These are phyloP conservation scores for Cercospora citrullina DNA, from an alignment of 2,329 filamentous ascomycete species.

Conservation along the genomic window DNA sequence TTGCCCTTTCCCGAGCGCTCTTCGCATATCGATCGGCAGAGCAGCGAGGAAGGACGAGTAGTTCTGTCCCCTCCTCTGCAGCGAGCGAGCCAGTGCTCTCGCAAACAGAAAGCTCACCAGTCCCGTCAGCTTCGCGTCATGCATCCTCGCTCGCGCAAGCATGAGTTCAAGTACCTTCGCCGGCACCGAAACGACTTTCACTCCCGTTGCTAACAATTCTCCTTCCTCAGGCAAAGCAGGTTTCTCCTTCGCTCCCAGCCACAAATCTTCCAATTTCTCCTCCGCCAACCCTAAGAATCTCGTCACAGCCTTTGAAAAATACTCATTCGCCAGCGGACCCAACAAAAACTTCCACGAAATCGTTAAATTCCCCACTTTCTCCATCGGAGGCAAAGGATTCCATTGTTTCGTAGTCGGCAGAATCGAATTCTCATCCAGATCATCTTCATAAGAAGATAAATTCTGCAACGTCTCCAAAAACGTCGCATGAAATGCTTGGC, in stretches of 20 bases:
- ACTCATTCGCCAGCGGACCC: slow-evolving; percentile 41
- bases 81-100: slow-evolving; percentile 40
- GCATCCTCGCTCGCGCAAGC: slow-evolving; percentile 36
- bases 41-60: slow-evolving; percentile 42
- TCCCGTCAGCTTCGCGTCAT: slow-evolving; percentile 46
- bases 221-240: slow-evolving; percentile 9
- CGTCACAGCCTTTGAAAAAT: slow-evolving; percentile 42
- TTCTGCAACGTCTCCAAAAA: slow-evolving; percentile 39
- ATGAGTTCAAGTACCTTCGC: slow-evolving; percentile 32
- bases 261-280: slow-evolving; percentile 32
- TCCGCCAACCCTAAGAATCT: slow-evolving; percentile 39
- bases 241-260: slow-evolving; percentile 24
- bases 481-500: slow-evolving; percentile 46
- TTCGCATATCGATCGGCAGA: slow-evolving; percentile 47
- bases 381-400: slow-evolving; percentile 40
- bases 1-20: slow-evolving; percentile 36
- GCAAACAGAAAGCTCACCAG: slow-evolving; percentile 45
- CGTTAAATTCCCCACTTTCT: slow-evolving; percentile 42
- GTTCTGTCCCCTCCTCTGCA: slow-evolving; percentile 27
- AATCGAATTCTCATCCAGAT: slow-evolving; percentile 14
- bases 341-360: slow-evolving; percentile 51
- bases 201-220: slow-evolving; percentile 31
- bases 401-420: slow-evolving; percentile 17
- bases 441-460: neutral
- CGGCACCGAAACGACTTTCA: slow-evolving; percentile 40